phyloP scores from a whole-genome alignment of 1,284 basidiomycete genomes.

The Xerocomus minutiporus region DNA sequence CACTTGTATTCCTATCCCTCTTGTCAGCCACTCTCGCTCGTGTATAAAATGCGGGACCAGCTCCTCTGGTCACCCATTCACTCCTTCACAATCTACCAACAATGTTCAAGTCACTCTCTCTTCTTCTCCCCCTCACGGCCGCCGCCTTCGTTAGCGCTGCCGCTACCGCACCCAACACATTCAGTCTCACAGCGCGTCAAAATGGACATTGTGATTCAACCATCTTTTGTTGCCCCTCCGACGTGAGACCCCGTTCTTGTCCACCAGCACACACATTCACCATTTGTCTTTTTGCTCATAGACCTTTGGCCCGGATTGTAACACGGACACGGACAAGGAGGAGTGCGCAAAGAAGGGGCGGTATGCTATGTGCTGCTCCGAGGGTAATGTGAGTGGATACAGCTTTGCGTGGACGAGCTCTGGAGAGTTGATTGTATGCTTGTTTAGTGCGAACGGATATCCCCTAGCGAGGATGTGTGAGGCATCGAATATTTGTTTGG shows the following conservation, averaged over 20 bases:
- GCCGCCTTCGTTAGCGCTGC: not conserved
- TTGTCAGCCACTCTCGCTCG: not conserved
- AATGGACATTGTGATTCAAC: not conserved
- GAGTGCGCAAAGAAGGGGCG: not conserved
- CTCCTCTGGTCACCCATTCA: not conserved
- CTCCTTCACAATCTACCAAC: not conserved
- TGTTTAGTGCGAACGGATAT: not conserved
- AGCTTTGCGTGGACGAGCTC: not conserved
- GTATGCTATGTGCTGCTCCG: not conserved
- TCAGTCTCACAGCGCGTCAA: not conserved
- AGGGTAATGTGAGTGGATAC: not conserved
- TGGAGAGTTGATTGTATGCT: not conserved
- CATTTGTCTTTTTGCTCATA: not conserved
- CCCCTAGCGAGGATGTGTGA: not conserved
- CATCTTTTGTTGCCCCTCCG: not conserved
- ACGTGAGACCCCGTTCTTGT: not conserved
- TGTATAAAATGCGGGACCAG: not conserved
- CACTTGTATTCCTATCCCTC: not conserved
- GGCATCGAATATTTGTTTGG: not conserved
- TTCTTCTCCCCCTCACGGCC: not conserved
- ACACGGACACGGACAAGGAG: not conserved
- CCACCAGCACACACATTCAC: not conserved
- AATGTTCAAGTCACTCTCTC: not conserved
- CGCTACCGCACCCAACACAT: not conserved
- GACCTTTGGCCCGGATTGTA: not conserved